A percentile compares a stretch with the other conserved stretches of the same genome.
phyloP scores from a whole-genome alignment of 192 early-diverging fungal genomes.

The Podila minutissima region DNA sequence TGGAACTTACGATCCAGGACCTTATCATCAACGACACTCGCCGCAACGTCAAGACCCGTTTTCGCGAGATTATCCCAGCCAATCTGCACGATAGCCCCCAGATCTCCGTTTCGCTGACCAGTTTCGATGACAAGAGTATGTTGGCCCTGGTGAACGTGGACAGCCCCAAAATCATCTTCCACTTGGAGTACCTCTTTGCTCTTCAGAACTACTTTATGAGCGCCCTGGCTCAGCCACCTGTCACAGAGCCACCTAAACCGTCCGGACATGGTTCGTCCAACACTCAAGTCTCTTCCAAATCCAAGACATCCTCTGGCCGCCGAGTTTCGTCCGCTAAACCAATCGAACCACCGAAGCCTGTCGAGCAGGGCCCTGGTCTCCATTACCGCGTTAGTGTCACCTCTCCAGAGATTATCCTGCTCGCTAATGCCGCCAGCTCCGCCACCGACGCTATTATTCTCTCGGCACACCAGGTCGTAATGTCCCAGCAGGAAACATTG shows the following conservation, averaged over 20 bases:
- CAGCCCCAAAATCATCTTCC: slow-evolving; percentile 84
- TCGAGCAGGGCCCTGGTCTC: slow-evolving; percentile 52
- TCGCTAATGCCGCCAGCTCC: slow-evolving; percentile 74
- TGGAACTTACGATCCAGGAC: slow-evolving; percentile 73
- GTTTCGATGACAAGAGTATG: slow-evolving; percentile 55
- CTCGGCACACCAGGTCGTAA: slow-evolving; percentile 78
- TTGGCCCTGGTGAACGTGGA: slow-evolving; percentile 80
- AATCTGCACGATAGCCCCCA: slow-evolving; percentile 70
- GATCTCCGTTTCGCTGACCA: slow-evolving; percentile 57
- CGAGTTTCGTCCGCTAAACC: slow-evolving; percentile 14
- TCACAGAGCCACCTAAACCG: not conserved
- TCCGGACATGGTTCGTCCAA: slow-evolving; percentile 3
- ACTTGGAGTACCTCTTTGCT: slow-evolving; percentile 87
- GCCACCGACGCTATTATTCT: slow-evolving; percentile 93
- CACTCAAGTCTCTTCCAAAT: slow-evolving; percentile 4
- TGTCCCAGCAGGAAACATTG: slow-evolving; percentile 82
- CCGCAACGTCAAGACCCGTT: slow-evolving; percentile 76
- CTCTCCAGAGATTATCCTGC: slow-evolving; percentile 85
- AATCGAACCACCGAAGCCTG: slow-evolving; percentile 32
- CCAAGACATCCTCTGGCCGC: slow-evolving; percentile 4
- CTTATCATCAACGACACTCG: slow-evolving; percentile 86
- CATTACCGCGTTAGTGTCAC: slow-evolving; percentile 83
- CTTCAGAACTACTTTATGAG: slow-evolving; percentile 81
- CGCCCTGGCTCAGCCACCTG: slow-evolving; percentile 52
- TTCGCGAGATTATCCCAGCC: slow-evolving; percentile 86